A percentile compares a stretch with the other conserved stretches of the same genome.
phyloP scores from a whole-genome alignment of 2,329 filamentous ascomycete genomes.

The Mycosphaerella sp. region DNA sequence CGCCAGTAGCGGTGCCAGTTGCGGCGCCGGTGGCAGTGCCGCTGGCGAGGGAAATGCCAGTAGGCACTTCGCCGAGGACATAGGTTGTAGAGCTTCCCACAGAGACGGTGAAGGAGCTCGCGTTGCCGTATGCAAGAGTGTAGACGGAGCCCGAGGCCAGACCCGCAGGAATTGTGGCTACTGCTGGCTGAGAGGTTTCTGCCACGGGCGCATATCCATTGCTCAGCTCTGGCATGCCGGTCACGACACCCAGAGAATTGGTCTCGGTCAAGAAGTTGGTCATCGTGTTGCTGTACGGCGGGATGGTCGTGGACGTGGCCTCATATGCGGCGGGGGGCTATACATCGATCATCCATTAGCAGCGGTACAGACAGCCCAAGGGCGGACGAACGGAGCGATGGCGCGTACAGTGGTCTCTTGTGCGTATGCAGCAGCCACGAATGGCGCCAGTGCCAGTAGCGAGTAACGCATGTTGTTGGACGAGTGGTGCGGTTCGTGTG shows the following conservation, averaged over 20 bases:
- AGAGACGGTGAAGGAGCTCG: constrained; percentile 32
- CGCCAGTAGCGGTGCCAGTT: neutral
- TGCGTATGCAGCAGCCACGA: constrained; percentile 40
- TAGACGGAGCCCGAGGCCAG: constrained; percentile 32
- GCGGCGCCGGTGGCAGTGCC: neutral
- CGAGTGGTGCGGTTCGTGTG: neutral
- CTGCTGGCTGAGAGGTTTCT: constrained; percentile 15
- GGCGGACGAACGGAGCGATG: constrained; percentile 27
- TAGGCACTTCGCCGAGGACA: constrained; percentile 21
- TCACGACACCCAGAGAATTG: constrained; percentile 47
- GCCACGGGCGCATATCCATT: constrained; percentile 35
- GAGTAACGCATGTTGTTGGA: constrained; percentile 45
- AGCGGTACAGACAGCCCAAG: neutral
- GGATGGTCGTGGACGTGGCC: neutral
- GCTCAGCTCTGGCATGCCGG: constrained; percentile 41
- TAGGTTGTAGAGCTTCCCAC: constrained; percentile 31
- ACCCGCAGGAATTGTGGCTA: constrained; percentile 37
- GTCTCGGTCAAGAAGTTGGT: constrained; percentile 44
- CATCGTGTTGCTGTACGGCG: constrained; percentile 38
- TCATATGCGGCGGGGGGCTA: neutral
- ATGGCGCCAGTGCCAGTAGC: constrained; percentile 39
- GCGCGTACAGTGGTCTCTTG: constrained; percentile 35
- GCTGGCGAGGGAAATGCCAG: neutral
- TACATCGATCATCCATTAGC: constrained; percentile 4
- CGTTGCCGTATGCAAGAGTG: constrained; percentile 27